A percentile compares a stretch with the other conserved stretches of the same genome.
Conservation (phyloP, 805 yeast species). For the Helenozyma rhizophorensis region DNA sequence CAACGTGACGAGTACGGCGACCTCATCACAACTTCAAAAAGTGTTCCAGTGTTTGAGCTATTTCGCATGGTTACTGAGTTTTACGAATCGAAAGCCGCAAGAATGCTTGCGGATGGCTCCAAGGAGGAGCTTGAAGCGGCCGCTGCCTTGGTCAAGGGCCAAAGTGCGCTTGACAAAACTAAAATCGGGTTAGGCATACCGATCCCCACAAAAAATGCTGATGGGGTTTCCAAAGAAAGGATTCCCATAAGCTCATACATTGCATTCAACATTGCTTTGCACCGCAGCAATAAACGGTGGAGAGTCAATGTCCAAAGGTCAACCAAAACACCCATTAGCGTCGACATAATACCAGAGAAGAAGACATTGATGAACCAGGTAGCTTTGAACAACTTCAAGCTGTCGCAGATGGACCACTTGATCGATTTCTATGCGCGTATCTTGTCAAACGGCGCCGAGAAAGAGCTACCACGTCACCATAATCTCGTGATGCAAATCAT, state of each 20-base stretch:
- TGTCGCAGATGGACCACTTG: too few species aligned
- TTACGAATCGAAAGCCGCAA: too few species aligned
- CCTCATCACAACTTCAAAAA: slow-evolving; percentile 24
- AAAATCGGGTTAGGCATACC: too few species aligned
- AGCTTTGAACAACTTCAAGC: too few species aligned
- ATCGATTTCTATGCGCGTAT: too few species aligned
- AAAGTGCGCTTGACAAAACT: too few species aligned
- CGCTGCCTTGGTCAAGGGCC: too few species aligned
- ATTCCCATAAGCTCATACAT: slow-evolving; percentile 10
- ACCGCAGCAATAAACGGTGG: slow-evolving; percentile 13
- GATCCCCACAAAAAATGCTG: background rate
- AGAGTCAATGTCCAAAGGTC: slow-evolving; percentile 22
- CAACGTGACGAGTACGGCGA: slow-evolving; percentile 38
- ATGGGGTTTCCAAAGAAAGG: slow-evolving; percentile 2
- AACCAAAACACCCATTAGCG: slow-evolving; percentile 29
- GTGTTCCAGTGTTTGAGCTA: slow-evolving; percentile 34
- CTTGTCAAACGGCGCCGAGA: too few species aligned
- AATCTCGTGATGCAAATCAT: slow-evolving; percentile 42
- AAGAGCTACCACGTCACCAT: slow-evolving; percentile 14
- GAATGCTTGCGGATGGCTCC: too few species aligned
- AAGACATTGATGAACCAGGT: slow-evolving; percentile 9
- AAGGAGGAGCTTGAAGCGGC: too few species aligned
- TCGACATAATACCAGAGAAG: slow-evolving; percentile 28
- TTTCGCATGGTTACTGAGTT: slow-evolving; percentile 14
- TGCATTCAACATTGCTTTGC: slow-evolving; percentile 12